Evolutionary conservation across 108 stramenopile species (phyloP), one percentile per base, ranked within the genome.

Genomic region (Pseudonitzschia delicatissima): DNA sequence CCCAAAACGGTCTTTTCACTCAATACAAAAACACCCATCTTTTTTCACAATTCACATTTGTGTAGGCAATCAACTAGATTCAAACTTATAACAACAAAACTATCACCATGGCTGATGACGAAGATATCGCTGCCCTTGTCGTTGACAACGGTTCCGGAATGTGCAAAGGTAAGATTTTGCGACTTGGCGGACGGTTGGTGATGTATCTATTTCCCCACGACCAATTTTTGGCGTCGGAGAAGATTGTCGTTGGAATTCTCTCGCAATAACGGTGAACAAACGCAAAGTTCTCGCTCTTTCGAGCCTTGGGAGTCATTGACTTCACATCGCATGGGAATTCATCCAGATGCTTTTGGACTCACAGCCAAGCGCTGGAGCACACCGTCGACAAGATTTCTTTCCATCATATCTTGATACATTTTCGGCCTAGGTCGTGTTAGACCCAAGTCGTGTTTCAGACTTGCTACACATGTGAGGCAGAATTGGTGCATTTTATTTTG

Each of bases 91-190:
- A 12, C 17, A 34, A 34, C 12, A 20, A 64, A 58, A 8, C 32
- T 31, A 48, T 35, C 62, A 94, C 55, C 73, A 91, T 91, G 90
- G 73, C 90, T 77, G 95, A 96, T 77, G 95, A 96, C 76, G 92
- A 94, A 79, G 95, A 96, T 84, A 93, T 96, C 71, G 92, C 92
- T 64, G 96, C 96, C 83, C 92, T 96, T 84, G 96, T 96, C 77
- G 87, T 96, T 71, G 96, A 96, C 83, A 96, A 96, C 65, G 96
- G 96, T 52, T 96, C 93, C 74, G 93, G 96, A 87, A 96, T 96
- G 95, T 96, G 95, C 82, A 96, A 93, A 83, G 90, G 91, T 91
- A 58, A 58, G 57, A 33, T 31, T 15, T 9, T 9, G 20, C 32
- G 17, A 44, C 3, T 44, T n/a, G 42, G 3, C 42, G n/a, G 3